Evolutionary conservation across 2,329 filamentous ascomycete genomes (phyloP), one percentile per base, ranked within the genome.

Genomic region (Penicillium sp.): DNA sequence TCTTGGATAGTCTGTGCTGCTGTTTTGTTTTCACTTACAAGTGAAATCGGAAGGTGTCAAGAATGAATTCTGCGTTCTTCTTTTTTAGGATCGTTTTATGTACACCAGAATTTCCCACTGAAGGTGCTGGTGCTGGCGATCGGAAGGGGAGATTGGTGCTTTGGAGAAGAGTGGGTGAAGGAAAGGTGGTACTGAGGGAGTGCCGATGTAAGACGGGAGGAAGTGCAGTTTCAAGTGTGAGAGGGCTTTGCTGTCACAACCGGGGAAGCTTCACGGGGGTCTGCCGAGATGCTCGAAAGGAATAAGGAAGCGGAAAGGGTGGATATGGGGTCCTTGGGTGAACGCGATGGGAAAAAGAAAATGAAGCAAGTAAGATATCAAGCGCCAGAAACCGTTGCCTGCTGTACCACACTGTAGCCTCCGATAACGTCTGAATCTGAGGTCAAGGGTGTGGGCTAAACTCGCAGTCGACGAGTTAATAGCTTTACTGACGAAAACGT

Each of bases 61-160:
- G 65, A 72, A 72, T 68, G 71, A 73, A 77, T 77, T 75, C 76
- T 79, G 79, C 75, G 78, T 77, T 80, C 78, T 77, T 80, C 77
- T 84, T 81, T 81, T 81, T 81, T 81, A 70, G 70, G 73, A 73
- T 75, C 73, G 70, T 68, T 75, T 75, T 91, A 91, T 90, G 83
- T 92, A 92, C 89, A 93, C 90, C 90, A 86, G 84, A 81, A 84
- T 84, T 86, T 89, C 88, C 84, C 80, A 91, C 92, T 88, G 93
- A 93, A 92, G 89, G 87, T 90, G 90, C 88, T 91, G 89, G 89
- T 93, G 89, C 77, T 81, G 75, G 75, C 73, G 74, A 70, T 73
- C 73, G 71, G 68, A 66, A 69, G 69, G 73, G 70, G 69, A 72
- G 67, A 69, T 68, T 76, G 75, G 71, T 76, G 73, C 67, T 74